Evolutionary conservation across 371 early-diverging fungal species (phyloP).

Genomic region (Capillidium heterosporum): DNA sequence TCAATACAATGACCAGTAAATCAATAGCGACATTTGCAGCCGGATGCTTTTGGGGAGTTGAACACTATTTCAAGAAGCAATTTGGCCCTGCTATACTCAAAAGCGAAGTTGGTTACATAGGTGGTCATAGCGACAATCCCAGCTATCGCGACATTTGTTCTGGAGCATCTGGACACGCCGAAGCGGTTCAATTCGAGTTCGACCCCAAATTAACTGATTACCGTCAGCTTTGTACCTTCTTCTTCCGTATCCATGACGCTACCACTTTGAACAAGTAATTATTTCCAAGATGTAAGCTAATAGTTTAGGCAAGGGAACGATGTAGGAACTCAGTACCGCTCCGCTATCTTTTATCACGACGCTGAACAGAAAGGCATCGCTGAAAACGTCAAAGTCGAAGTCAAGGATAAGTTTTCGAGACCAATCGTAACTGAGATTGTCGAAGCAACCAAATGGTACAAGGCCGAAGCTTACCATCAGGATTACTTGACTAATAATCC

Average conservation of each 20-base stretch:
- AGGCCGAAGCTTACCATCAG: constrained; percentile 84
- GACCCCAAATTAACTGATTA: constrained; percentile 50
- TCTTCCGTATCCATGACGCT: constrained; percentile 68
- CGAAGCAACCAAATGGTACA: constrained; percentile 49
- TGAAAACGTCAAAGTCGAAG: constrained; percentile 34
- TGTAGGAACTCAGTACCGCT: constrained; percentile 71
- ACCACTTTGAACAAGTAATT: constrained; percentile 24
- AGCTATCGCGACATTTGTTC: constrained; percentile 38
- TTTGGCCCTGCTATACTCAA: constrained; percentile 30
- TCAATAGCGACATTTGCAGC: constrained; percentile 18
- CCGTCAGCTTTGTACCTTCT: constrained; percentile 51
- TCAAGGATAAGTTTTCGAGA: constrained; percentile 35
- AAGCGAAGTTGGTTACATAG: constrained; percentile 68
- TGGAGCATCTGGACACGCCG: constrained; percentile 63
- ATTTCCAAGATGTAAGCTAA: constrained; percentile 12
- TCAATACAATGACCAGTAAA: no score
- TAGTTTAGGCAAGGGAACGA: constrained; percentile 37
- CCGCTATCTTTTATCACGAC: constrained; percentile 64
- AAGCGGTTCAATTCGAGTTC: constrained; percentile 59
- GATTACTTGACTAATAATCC: constrained; percentile 34
- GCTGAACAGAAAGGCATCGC: constrained; percentile 54
- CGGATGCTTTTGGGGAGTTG: constrained; percentile 46
- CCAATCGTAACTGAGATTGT: constrained; percentile 57
- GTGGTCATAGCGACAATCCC: constrained; percentile 35
- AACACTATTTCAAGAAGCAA: constrained; percentile 51